Evolutionary conservation across 1,284 basidiomycete species (phyloP).

Genomic region (Schizophyllum commune): DNA sequence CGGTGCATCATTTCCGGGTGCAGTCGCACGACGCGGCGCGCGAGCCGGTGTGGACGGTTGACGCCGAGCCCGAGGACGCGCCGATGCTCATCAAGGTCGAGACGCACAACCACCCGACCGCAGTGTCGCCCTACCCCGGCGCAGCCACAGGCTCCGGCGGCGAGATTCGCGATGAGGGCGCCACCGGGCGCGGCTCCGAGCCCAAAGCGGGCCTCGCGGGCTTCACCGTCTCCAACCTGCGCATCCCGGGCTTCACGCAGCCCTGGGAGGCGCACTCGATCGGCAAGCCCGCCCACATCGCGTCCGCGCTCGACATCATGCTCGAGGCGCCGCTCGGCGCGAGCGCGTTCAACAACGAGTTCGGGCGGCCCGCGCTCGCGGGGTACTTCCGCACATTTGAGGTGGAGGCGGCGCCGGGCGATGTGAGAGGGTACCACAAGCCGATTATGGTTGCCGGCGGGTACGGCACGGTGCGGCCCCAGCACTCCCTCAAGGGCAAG

Average conservation of each 20-base stretch:
- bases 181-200: slow-evolving; percentile 90
- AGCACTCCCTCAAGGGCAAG: slow-evolving; percentile 70
- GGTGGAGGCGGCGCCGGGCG: slow-evolving; percentile 59
- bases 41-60: slow-evolving; percentile 40
- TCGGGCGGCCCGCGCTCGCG: slow-evolving; percentile 82
- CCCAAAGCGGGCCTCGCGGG: slow-evolving; percentile 95
- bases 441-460: slow-evolving; percentile 99
- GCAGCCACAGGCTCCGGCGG: slow-evolving; percentile 97
- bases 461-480: slow-evolving; percentile 84
- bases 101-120: slow-evolving; percentile 99
- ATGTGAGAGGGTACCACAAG: slow-evolving; percentile 97
- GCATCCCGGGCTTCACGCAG: slow-evolving; percentile 81
- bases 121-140: slow-evolving; percentile 95
- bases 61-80: slow-evolving; percentile 54
- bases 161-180: slow-evolving; percentile 97
- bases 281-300: slow-evolving; percentile 87
- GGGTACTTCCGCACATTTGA: slow-evolving; percentile 86
- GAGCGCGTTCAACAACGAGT: slow-evolving; percentile 98
- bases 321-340: slow-evolving; percentile 92
- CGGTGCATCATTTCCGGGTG: slow-evolving; percentile 77
- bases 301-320: slow-evolving; percentile 95
- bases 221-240: slow-evolving; percentile 93
- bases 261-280: slow-evolving; percentile 86
- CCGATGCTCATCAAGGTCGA: slow-evolving; percentile 97
- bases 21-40: slow-evolving; percentile 16